Evolutionary conservation across 1,284 basidiomycete genomes (phyloP), one percentile per base, ranked within the genome.

Genomic region (Ustilago cynodontis): DNA sequence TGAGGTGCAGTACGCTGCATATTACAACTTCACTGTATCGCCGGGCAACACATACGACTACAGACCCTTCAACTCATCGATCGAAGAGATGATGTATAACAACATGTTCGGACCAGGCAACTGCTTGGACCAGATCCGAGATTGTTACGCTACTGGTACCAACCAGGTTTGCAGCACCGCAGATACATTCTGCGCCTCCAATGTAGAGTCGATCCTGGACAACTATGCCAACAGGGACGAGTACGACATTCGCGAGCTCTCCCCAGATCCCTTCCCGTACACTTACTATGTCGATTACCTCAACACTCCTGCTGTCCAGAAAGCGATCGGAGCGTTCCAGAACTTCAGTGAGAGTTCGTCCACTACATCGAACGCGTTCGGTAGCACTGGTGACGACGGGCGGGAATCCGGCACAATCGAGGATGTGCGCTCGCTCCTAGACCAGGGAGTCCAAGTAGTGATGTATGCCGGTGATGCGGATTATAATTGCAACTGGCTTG

Each of bases 401-500:
- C 60, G 80, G 2, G 70, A 75, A 47, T 39, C 37, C 8, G 60
- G 59, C n/a, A 73, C 79, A n/a, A 70, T 78, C 31, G 59, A 75
- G 52, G 55, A 75, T 24, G 56, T 82, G 24, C 55, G 61, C 3
- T n/a, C 51, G n/a, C 66, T 82, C 24, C 51, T 82, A n/a, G 53
- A 72, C 1, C 59, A 64, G 28, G 78, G 77, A 7, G 56, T 81
- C 18, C 64, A 70, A 28, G 79, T 82, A 31, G 71, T 71, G 3
- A 58, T 82, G 58, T 69, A 69, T 35, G 72, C 75, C 4, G 80
- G 80, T 10, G 78, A 80, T 33, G 80, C 80, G 31, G 80, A 80
- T 57, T 80, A 78, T 71, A 79, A 79, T 39, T 80, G 79, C 67
- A 80, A 80, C 51, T 80, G 67, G 66, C 26, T 80, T 2, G 80